A percentile compares a stretch with the other conserved stretches of the same genome.
phyloP scores from a whole-genome alignment of 768 basidiomycete species.

The Mycena polygramma region DNA sequence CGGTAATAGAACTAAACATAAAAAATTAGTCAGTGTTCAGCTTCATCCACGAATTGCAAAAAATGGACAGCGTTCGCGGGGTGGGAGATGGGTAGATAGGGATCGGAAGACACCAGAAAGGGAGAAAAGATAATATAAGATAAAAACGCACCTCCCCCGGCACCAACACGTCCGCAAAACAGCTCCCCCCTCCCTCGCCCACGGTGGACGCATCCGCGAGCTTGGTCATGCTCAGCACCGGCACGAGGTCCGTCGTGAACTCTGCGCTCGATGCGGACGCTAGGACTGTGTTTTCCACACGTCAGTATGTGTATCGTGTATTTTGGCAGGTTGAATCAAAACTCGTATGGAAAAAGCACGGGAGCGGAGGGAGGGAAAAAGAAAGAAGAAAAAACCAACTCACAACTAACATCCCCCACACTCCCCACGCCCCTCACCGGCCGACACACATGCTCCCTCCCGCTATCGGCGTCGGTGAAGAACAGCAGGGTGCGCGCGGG shows the following conservation, averaged over 20 bases:
- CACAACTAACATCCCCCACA: conserved; percentile 27
- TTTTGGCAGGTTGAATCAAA: too few species aligned
- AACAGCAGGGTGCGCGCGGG: conserved; percentile 28
- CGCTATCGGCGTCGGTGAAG: conserved; percentile 8
- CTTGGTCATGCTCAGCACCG: conserved; percentile 37
- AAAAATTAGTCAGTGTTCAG: too few species aligned
- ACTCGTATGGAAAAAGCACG: too few species aligned
- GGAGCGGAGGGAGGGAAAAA: too few species aligned
- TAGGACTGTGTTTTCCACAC: too few species aligned
- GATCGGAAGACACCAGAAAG: too few species aligned
- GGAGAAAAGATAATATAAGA: too few species aligned
- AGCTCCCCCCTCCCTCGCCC: conserved; percentile 3
- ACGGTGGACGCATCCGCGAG: conserved; percentile 6
- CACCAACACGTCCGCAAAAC: conserved; percentile 34
- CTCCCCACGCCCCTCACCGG: conserved; percentile 11
- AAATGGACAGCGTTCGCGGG: too few species aligned
- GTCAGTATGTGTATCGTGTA: too few species aligned
- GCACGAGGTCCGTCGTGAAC: conserved; percentile 39
- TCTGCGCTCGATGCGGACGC: conserved; percentile 34
- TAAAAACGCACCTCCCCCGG: conserved; percentile 35
- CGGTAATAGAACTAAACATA: conserved; percentile 37
- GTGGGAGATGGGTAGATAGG: too few species aligned
- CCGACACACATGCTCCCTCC: conserved; percentile 2
- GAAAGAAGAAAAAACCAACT: too few species aligned
- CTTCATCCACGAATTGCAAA: too few species aligned